These are phyloP conservation scores for Boletus huronensis DNA, from an alignment of 768 basidiomycete genomes.

Conservation along the genomic window DNA sequence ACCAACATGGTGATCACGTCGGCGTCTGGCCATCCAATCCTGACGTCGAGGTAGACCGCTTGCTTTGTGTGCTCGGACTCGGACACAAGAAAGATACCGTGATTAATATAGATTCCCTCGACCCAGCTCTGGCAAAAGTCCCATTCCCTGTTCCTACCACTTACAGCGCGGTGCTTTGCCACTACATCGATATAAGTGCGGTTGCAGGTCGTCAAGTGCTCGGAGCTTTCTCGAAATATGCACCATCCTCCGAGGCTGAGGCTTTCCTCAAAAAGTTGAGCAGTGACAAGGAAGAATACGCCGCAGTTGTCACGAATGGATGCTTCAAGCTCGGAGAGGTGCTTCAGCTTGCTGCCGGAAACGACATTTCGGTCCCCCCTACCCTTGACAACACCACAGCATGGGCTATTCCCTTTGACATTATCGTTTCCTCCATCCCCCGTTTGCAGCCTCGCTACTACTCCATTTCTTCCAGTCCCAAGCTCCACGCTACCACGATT, in stretches of 20 bases:
- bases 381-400: conserved; percentile 71
- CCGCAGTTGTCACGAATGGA: conserved; percentile 67
- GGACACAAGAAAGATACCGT: conserved; percentile 75
- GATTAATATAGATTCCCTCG: conserved; percentile 93
- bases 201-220: conserved; percentile 93
- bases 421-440: conserved; percentile 88
- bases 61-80: conserved; percentile 83
- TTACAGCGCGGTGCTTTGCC: conserved; percentile 86
- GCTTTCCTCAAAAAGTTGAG: conserved; percentile 72
- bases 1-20: conserved; percentile 98
- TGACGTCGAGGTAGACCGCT: conserved; percentile 85
- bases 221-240: conserved; percentile 81
- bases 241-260: conserved; percentile 77
- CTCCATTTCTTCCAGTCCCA: conserved; percentile 97
- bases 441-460: conserved; percentile 97
- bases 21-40: conserved; percentile 97
- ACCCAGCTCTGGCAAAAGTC: conserved; percentile 96
- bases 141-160: conserved; percentile 98
- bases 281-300: conserved; percentile 85
- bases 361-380: conserved; percentile 57
- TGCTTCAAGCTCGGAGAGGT: conserved; percentile 93
- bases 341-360: conserved; percentile 84
- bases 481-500: conserved; percentile 82
- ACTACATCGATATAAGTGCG: conserved; percentile 96
- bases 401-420: conserved; percentile 95